Base-by-base conservation (phyloP, 768 basidiomycete species). In the Tulasnella sp. region DNA sequence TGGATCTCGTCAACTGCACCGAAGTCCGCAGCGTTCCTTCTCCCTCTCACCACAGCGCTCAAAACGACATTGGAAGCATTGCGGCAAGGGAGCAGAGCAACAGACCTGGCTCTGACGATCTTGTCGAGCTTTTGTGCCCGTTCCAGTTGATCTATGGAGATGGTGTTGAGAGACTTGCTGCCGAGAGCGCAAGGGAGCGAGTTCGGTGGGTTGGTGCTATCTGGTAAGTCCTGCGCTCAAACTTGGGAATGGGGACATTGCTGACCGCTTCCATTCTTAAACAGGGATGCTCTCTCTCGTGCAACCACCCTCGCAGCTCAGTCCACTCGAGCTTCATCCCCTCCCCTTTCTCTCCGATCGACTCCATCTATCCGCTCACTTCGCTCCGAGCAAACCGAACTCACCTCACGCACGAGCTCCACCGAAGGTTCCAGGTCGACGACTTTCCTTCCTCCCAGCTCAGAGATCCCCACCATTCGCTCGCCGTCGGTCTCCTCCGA, bases 111-210 rank as follows among this genome's bases (percentile, higher is more conserved):
- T 77, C 82, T 68, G 78, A 81, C 78, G 80, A 77, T 1, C 81
- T 93, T 77, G 85, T 91, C 85, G 91, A 95, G 77, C 86, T 89
- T 76, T 81, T 97, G 4, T 93, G 93, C 76, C 95, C 95, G 0
- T 97, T 97, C 83, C 94, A 96, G 81, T 87, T 97, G 85, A 81
- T 95, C 42, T 97, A 97, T 81, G 87, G 88, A 14, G 96, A 97
- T 81, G 95, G 96, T 0, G 90, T 95, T 1, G 96, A 97, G 81
- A 84, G 96, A 9, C 82, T 97, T 34, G 95, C 91, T 6, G 91
- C 93, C n/a, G 95, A 96, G 81, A 95, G 93, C 79, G 87, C 94
- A 8, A 82, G 92, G 76, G 93, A 96, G 82, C 86, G 95, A 79
- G 91, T 94, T 72, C 89, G 91, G 82, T 97, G 96, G 96, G 94